Evolutionary conservation across 2,329 filamentous ascomycete genomes (phyloP), one percentile per base, ranked within the genome.

Genomic region (Trichoderma sp.): DNA sequence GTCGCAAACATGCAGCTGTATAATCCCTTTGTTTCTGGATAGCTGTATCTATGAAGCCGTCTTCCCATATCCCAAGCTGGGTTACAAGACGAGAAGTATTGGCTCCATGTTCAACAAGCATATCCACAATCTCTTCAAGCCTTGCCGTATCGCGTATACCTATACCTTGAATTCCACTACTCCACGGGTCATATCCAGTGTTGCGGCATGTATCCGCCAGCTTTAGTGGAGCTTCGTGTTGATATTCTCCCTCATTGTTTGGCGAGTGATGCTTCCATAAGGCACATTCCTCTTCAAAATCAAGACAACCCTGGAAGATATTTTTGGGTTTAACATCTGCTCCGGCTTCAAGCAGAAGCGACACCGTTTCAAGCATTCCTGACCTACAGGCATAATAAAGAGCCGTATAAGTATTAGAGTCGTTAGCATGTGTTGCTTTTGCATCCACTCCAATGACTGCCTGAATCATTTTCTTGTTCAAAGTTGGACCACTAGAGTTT

Each of bases 51-150:
- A 60, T 37, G 45, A 25, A 5, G 8, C 63, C 42, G 0, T 19
- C 13, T 8, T 57, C 3, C 1, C 19, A 17, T 3, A 4, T 19
- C 8, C 1, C 37, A 10, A 13, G 17, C 15, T 2, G 1, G 3
- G 22, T 25, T 15, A 19, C 29, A 17, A 63, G 58, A 4, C 10
- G n/a, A 56, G 68, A 69, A 9, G 60, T 3, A 34, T 73, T 45
- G n/a, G 59, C 70, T 2, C 70, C 70, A 54, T 68, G 32, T 10
- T 69, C 15, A 19, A 71, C 56, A 2, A 75, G 64, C 70, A 75
- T 67, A 9, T 72, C 68, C 8, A 74, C n/a, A 32, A 75, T 75
- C 27, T 73, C 73, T 5, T 71, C 71, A 35, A 73, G 68, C 17
- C 73, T 63, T 15, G 37, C 27, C 8, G 19, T 64, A 9, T 48